Conservation (phyloP, 2,329 filamentous ascomycete species). For the Trichoderma brevicompactum region DNA sequence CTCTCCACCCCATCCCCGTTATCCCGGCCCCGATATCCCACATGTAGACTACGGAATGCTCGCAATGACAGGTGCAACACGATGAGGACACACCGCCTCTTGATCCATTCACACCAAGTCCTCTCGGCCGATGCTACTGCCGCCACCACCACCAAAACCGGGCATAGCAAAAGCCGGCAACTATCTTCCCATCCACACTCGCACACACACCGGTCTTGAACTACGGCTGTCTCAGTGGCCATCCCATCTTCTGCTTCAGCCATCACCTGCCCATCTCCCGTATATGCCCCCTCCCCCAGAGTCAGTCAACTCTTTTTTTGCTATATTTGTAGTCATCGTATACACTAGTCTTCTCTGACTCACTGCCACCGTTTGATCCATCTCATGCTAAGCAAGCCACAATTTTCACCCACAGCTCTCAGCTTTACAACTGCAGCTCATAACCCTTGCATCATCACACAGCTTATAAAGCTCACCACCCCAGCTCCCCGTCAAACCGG, state of each 20-base stretch:
- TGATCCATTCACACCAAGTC: slow-evolving; percentile 13
- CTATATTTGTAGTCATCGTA: background rate
- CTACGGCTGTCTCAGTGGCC: slow-evolving; percentile 3
- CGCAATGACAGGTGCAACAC: too few relatives aligned
- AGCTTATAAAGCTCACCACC: background rate
- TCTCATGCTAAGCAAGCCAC: background rate
- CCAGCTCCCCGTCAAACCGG: too few relatives aligned
- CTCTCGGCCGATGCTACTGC: slow-evolving; percentile 17
- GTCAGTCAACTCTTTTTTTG: background rate
- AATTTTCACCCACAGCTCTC: background rate
- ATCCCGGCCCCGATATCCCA: background rate
- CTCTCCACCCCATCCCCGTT: background rate
- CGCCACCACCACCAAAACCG: slow-evolving; percentile 9
- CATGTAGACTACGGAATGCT: background rate
- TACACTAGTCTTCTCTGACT: background rate
- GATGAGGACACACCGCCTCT: slow-evolving; percentile 5
- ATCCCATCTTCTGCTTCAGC: background rate
- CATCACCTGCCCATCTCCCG: slow-evolving; percentile 15
- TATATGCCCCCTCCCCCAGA: background rate
- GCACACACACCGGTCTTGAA: background rate
- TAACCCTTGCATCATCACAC: background rate
- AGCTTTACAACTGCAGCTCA: background rate
- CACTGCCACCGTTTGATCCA: background rate
- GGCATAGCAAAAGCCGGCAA: slow-evolving; percentile 8
- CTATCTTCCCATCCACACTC: background rate